These are phyloP conservation scores for Colletotrichum theobromicola DNA, from an alignment of 2,329 filamentous ascomycete genomes.

Conservation along the genomic window DNA sequence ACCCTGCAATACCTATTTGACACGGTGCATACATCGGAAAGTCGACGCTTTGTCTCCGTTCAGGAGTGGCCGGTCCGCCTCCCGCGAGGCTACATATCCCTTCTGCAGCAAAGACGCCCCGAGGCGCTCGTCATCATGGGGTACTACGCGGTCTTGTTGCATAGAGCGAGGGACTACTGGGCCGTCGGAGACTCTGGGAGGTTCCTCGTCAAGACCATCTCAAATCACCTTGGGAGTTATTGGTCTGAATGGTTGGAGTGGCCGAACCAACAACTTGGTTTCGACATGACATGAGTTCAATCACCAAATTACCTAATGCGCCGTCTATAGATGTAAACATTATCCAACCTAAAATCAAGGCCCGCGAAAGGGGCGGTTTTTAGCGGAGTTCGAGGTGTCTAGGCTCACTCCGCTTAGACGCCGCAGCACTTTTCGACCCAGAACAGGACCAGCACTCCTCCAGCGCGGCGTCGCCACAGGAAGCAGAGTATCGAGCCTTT, in stretches of 20 bases:
- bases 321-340: not conserved
- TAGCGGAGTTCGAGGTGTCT: not conserved
- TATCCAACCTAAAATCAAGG: not conserved
- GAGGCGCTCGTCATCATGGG: conserved; percentile 40
- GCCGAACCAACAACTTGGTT: conserved; percentile 19
- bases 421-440: not conserved
- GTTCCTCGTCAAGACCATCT: conserved; percentile 25
- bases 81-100: conserved; percentile 33
- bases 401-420: not conserved
- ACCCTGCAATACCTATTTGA: not conserved
- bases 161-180: conserved; percentile 38
- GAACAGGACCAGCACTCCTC: not conserved
- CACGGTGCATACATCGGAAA: not conserved
- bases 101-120: not conserved
- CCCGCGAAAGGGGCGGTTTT: too few species aligned
- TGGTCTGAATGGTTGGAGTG: conserved; percentile 30
- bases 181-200: conserved; percentile 28
- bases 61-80: conserved; percentile 38
- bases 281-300: not conserved
- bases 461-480: not conserved
- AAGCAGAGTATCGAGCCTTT: conserved; percentile 28
- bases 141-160: conserved; percentile 45
- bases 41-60: conserved; percentile 26
- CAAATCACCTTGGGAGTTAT: conserved; percentile 23
- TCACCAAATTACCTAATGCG: not conserved